Base-by-base conservation (phyloP, 2,329 filamentous ascomycete genomes). In the Fusarium ramigenum region DNA sequence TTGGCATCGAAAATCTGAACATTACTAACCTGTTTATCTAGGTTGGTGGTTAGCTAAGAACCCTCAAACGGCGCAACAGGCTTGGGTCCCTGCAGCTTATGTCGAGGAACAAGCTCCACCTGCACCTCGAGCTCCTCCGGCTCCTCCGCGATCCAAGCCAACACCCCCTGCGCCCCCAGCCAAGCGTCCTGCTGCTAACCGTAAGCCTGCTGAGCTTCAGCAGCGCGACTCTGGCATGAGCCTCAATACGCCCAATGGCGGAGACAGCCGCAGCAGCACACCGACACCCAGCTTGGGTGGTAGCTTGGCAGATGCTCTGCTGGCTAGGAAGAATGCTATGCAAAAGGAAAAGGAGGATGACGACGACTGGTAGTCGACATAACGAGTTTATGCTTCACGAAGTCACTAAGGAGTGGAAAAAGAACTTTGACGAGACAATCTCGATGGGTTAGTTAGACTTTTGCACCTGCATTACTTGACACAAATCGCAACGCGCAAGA, bases 1-100 rank as follows among this genome's bases (percentile, higher is more conserved):
- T 7, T 36, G n/a, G 23, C n/a, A 8, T 28, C 21, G 21, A 14
- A 16, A 23, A 32, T 30, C 25, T 21, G 30, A 61, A 34, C 7
- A 21, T 21, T 21, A 58, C 83, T 86, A 81, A 87, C 74, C 61
- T 28, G 46, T 36, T 40, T 18, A 59, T 58, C 19, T 28, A 97
- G 96, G 96, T 60, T 99, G 96, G 96, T 98, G 96, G 96, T 87
- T 98, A 52, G 96, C 92, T 72, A 96, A 94, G 85, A 93, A 66
- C 37, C 60, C 62, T 28, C 60, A 92, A 70, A 83, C 75, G 10
- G 76, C 77, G 9, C 89, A 90, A n/a, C 94, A 96, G 82, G 96
- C 95, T 58, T 99, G 96, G 96, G 91, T 96, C 7, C 96, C 96
- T 1, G 93, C 95, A 25, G 94, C 96, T 25, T 99, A 99, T 79